These are phyloP conservation scores for Nigrospora oryzae DNA, from an alignment of 2,329 filamentous ascomycete species.

Conservation along the genomic window DNA sequence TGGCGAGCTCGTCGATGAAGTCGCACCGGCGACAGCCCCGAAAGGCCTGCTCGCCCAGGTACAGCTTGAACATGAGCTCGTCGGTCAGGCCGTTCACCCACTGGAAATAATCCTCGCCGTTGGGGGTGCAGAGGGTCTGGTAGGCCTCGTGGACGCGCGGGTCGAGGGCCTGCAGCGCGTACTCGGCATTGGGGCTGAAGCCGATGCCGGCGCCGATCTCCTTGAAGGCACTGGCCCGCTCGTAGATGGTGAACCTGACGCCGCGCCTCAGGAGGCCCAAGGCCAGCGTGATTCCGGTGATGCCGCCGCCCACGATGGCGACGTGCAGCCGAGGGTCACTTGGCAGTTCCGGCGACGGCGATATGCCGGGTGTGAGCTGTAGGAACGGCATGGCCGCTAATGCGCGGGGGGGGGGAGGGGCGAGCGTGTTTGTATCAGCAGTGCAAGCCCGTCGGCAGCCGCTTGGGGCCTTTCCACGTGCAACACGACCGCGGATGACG, in stretches of 20 bases:
- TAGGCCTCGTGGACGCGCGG: slow-evolving; percentile 27
- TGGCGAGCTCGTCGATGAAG: slow-evolving; percentile 28
- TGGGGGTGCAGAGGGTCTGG: slow-evolving; percentile 21
- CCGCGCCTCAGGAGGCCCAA: slow-evolving; percentile 34
- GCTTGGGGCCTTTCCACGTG: no score
- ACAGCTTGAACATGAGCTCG: slow-evolving; percentile 22
- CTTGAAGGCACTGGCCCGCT: slow-evolving; percentile 30
- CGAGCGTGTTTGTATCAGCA: no score
- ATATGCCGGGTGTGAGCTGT: slow-evolving; percentile 1
- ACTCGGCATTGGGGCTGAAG: slow-evolving; percentile 41
- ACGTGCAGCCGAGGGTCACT: slow-evolving; percentile 16
- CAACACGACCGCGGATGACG: no score
- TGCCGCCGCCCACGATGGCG: slow-evolving; percentile 43
- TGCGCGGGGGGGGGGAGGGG: no score
- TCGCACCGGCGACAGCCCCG: slow-evolving; percentile 30
- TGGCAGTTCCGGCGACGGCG: background rate
- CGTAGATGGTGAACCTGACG: slow-evolving; percentile 35
- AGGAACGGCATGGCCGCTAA: background rate
- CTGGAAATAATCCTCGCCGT: slow-evolving; percentile 32
- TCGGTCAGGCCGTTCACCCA: slow-evolving; percentile 28
- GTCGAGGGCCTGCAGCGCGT: slow-evolving; percentile 30
- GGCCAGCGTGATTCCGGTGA: slow-evolving; percentile 38
- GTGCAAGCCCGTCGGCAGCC: no score
- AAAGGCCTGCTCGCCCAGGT: slow-evolving; percentile 31
- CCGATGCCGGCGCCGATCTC: slow-evolving; percentile 44